Evolutionary conservation across 1,284 basidiomycete genomes (phyloP), one percentile per base, ranked within the genome.

Genomic region (Melampsora americana): DNA sequence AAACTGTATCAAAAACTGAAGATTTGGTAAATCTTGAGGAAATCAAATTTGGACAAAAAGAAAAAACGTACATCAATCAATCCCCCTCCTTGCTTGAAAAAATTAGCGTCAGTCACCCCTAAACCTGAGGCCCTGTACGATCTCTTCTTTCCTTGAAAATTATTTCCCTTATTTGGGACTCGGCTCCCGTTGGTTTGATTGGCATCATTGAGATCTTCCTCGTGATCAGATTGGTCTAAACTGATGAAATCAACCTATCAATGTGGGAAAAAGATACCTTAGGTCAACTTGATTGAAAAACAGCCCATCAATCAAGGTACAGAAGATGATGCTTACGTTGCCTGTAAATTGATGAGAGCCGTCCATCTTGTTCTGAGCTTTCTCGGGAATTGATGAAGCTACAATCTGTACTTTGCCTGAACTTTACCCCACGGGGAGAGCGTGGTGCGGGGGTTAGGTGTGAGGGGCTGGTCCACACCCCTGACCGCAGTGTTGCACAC

Each of bases 231-330:
- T 20, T 69, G 35, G 23, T 69, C 68, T n/a, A 69, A 60, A 26
- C 68, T 59, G 18, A 69, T 69, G 42, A 69, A 69, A 32, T 69
- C 68, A 14, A 32, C 53, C 68, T 69, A 66, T 16, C 18, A 46
- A n/a, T 18, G 14, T 14, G 39, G 32, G 5, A 46, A 12, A 66
- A 26, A 66, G 42, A 5, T 18, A 26, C n/a, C 5, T 14, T 46
- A 5, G 26, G 5, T 35, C 46, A 12, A 35, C n/a, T 20, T 26
- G 32, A 16, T 6, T 23, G 0, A 1, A 4, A 23, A 35, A 64
- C 44, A 6, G 44, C 14, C 0, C 16, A 3, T 42, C 12, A 16
- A 5, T 66, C 4, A 1, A n/a, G 32, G 20, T 12, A 32, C 44
- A 39, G 11, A 48, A 11, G 28, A 26, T 16, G 59, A 14, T 26